Evolutionary conservation across 805 yeast genomes (phyloP).

Genomic region (Candida manassasensis): DNA sequence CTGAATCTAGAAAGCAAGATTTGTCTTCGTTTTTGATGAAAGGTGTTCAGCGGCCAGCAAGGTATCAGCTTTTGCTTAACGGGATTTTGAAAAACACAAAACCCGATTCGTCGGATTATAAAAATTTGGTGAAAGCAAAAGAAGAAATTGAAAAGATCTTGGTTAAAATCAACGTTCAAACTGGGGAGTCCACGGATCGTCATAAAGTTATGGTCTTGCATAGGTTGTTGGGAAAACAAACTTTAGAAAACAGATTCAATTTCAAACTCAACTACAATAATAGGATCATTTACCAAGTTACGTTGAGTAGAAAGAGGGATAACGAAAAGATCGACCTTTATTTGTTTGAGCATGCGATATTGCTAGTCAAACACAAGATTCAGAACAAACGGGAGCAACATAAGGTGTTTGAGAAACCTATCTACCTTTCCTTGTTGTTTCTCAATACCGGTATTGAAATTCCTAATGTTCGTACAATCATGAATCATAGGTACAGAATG

Average conservation of each 20-base stretch:
- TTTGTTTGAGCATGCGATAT: conserved; percentile 79
- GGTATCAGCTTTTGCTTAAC: conserved; percentile 80
- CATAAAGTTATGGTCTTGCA: conserved; percentile 78
- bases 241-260: conserved; percentile 80
- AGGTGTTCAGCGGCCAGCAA: conserved; percentile 93
- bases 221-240: conserved; percentile 56
- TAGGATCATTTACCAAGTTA: conserved; percentile 76
- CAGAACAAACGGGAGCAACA: conserved; percentile 88
- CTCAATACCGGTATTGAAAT: conserved; percentile 75
- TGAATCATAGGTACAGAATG: conserved; percentile 30
- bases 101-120: conserved; percentile 69
- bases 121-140: conserved; percentile 65
- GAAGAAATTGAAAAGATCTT: conserved; percentile 72
- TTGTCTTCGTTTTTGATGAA: conserved; percentile 89
- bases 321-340: conserved; percentile 82
- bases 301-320: conserved; percentile 61
- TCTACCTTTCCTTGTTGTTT: conserved; percentile 72
- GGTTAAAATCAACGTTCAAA: conserved; percentile 74
- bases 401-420: conserved; percentile 85
- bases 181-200: conserved; percentile 92
- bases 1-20: conserved; percentile 84
- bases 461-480: conserved; percentile 50
- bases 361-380: conserved; percentile 80
- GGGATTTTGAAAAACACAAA: conserved; percentile 81
- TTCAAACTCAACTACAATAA: conserved; percentile 79